These are phyloP conservation scores for Beta macrorhiza DNA, from an alignment of 179 eudicot genomes.

Conservation along the genomic window DNA sequence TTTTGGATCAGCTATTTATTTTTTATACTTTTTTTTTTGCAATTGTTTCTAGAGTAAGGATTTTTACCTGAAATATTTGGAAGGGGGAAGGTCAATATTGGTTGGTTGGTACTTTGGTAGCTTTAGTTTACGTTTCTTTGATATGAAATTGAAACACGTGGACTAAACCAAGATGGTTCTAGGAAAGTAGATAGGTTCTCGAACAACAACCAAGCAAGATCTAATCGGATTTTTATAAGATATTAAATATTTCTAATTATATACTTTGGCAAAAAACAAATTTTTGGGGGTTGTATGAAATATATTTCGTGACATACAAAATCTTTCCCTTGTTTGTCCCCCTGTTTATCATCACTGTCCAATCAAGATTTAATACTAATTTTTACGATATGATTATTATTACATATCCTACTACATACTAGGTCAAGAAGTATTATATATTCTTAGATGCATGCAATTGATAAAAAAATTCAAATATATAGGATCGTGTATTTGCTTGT, in stretches of 20 bases:
- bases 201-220: slow-evolving; percentile 30
- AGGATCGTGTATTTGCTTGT: slow-evolving; percentile 19
- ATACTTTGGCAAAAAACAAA: not conserved
- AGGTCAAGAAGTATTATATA: not conserved
- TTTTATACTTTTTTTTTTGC: not conserved
- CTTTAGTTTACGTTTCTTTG: slow-evolving; percentile 17
- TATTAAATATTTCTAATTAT: not conserved
- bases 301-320: slow-evolving; percentile 18
- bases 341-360: slow-evolving; percentile 4
- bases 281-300: slow-evolving; percentile 20
- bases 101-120: slow-evolving; percentile 25
- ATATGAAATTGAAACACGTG: slow-evolving; percentile 26
- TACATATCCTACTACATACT: not conserved
- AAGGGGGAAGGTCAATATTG: slow-evolving; percentile 22
- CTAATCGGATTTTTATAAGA: slow-evolving; percentile 3
- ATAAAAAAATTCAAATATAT: not conserved
- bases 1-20: not conserved
- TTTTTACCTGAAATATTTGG: not conserved
- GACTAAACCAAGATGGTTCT: slow-evolving; percentile 15
- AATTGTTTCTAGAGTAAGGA: slow-evolving; percentile 14
- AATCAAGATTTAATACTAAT: not conserved
- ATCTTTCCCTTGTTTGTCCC: slow-evolving; percentile 19
- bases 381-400: not conserved
- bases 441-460: not conserved
- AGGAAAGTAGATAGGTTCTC: slow-evolving; percentile 31